These are phyloP conservation scores for Fusarium sp. DNA, from an alignment of 2,329 filamentous ascomycete species.

Conservation along the genomic window DNA sequence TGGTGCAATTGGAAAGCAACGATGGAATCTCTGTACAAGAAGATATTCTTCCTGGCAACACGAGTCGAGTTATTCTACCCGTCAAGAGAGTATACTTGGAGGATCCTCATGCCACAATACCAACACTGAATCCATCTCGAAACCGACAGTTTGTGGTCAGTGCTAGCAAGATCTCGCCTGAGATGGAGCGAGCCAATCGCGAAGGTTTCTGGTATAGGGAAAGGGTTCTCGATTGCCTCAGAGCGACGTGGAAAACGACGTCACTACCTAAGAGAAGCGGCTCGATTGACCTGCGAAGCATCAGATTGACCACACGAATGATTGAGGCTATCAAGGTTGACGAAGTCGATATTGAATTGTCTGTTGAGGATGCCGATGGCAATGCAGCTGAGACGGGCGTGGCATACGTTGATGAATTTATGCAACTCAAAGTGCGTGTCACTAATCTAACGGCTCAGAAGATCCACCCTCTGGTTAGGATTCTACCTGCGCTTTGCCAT, in stretches of 20 bases:
- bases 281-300: conserved; percentile 78
- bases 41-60: conserved; percentile 73
- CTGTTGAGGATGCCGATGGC: conserved; percentile 56
- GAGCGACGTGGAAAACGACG: conserved; percentile 75
- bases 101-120: conserved; percentile 82
- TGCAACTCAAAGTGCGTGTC: conserved; percentile 77
- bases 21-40: conserved; percentile 64
- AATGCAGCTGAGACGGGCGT: conserved; percentile 38
- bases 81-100: conserved; percentile 79
- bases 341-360: conserved; percentile 77
- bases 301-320: conserved; percentile 81
- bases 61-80: conserved; percentile 79
- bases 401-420: conserved; percentile 65
- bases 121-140: conserved; percentile 81
- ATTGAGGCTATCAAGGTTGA: conserved; percentile 85
- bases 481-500: conserved; percentile 81
- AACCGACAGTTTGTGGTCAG: conserved; percentile 94
- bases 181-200: conserved; percentile 79
- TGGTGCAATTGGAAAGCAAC: conserved; percentile 69
- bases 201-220: conserved; percentile 95
- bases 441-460: conserved; percentile 76
- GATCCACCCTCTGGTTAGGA: conserved; percentile 77
- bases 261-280: conserved; percentile 68
- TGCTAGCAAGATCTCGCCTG: conserved; percentile 80
- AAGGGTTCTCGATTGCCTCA: conserved; percentile 76